Evolutionary conservation across 441 rosid species (phyloP).

Genomic region (Brassica balearica): DNA sequence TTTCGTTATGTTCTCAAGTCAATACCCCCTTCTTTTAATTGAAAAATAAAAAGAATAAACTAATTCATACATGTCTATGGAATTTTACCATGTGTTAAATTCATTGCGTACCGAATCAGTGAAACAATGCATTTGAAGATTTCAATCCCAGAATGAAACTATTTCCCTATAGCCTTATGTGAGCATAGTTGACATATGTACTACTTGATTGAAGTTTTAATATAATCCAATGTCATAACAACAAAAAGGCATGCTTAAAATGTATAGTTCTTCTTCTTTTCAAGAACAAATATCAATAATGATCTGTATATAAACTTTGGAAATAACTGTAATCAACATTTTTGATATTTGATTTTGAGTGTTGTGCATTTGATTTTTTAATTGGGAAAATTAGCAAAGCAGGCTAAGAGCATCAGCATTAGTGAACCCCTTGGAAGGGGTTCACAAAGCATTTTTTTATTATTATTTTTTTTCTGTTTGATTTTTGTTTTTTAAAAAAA

Average conservation of each 20-base stretch:
- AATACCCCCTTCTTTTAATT: not conserved
- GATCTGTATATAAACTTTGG: not conserved
- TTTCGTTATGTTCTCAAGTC: conserved; percentile 12
- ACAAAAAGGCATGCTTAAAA: not conserved
- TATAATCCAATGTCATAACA: not conserved
- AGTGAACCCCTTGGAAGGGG: no score
- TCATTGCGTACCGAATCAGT: not conserved
- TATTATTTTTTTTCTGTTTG: no score
- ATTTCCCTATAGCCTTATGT: not conserved
- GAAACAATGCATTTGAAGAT: not conserved
- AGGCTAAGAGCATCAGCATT: no score
- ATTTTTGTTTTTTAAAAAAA: no score
- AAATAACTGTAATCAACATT: not conserved
- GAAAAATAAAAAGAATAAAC: not conserved
- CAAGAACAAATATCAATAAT: not conserved
- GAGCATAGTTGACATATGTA: not conserved
- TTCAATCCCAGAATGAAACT: not conserved
- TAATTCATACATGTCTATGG: not conserved
- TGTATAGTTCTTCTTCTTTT: not conserved
- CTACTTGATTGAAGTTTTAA: not conserved
- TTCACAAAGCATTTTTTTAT: no score
- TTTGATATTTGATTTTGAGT: not conserved
- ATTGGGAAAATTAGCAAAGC: not conserved
- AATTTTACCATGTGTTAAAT: not conserved
- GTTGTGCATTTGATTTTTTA: not conserved